These are phyloP conservation scores for Trichosanthes truncata DNA, from an alignment of 306 rosid genomes.

Conservation along the genomic window DNA sequence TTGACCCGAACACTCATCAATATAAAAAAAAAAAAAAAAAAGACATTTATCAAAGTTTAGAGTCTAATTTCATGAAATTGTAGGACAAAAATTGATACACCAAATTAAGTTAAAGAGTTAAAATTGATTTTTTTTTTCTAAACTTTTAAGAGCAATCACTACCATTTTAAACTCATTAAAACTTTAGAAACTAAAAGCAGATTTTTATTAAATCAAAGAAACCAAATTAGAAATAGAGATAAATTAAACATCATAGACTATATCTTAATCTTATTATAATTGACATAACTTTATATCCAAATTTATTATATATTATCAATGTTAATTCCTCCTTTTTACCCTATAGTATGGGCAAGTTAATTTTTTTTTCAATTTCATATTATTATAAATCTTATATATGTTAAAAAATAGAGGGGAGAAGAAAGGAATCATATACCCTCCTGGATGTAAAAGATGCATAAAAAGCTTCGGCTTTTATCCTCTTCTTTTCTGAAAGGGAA, in stretches of 20 bases:
- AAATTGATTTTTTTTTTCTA: too few species aligned
- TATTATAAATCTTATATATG: not conserved
- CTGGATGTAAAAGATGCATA: not conserved
- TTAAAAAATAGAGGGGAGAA: not conserved
- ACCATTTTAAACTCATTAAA: not conserved
- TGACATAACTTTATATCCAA: not conserved
- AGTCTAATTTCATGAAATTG: too few species aligned
- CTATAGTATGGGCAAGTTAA: not conserved
- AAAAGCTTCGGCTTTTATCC: not conserved
- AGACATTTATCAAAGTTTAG: too few species aligned
- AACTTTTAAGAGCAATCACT: too few species aligned
- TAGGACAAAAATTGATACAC: too few species aligned
- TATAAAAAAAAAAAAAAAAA: too few species aligned
- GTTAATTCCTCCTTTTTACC: not conserved
- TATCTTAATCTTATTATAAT: not conserved
- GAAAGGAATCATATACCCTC: constrained; percentile 6
- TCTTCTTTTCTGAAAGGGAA: not conserved
- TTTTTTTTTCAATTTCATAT: not conserved
- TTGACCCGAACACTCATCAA: too few species aligned
- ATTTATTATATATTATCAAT: not conserved
- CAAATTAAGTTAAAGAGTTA: too few species aligned
- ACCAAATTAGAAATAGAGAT: not conserved
- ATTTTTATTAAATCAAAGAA: not conserved
- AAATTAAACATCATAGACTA: too few species aligned
- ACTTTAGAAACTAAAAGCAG: not conserved